A percentile compares a stretch with the other conserved stretches of the same genome.
Conservation (phyloP, 192 early-diverging fungal genomes). For the Tieghemiomyces parasiticus region DNA sequence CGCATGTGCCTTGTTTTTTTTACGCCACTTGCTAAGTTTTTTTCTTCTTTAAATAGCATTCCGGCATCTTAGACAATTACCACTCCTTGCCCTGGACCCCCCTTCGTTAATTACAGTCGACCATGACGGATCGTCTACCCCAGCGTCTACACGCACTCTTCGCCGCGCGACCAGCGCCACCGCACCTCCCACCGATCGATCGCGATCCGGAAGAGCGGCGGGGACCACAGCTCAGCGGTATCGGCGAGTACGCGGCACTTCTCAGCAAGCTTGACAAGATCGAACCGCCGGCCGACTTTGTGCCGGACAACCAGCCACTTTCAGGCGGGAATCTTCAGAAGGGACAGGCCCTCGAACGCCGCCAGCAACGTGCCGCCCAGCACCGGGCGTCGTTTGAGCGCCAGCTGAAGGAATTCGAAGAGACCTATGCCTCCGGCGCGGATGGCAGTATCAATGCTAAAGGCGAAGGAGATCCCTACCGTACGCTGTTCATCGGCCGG, state of each 20-base stretch:
- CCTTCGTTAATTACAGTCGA: no score
- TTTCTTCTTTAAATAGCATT: no score
- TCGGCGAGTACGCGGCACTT: constrained; percentile 39
- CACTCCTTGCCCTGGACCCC: no score
- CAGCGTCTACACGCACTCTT: constrained; percentile 65
- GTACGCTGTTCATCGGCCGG: constrained; percentile 65
- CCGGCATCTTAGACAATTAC: no score
- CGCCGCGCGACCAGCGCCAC: constrained; percentile 65
- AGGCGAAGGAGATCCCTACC: constrained; percentile 75
- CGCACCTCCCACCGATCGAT: constrained; percentile 47
- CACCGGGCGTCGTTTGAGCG: not conserved
- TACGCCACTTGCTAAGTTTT: no score
- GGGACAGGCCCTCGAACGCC: no score
- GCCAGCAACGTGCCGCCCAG: not conserved
- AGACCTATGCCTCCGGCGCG: not conserved
- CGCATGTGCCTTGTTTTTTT: no score
- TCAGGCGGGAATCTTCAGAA: not conserved
- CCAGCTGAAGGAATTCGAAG: not conserved
- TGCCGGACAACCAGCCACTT: constrained; percentile 42
- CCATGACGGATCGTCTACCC: constrained; percentile 23
- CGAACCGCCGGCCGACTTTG: constrained; percentile 53
- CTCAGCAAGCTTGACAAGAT: constrained; percentile 44
- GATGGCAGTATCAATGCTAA: constrained; percentile 43
- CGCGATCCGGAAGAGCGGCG: constrained; percentile 36
- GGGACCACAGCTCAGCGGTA: constrained; percentile 33